These are phyloP conservation scores for Chalara sp. DNA, from an alignment of 2,329 filamentous ascomycete species.

Conservation along the genomic window DNA sequence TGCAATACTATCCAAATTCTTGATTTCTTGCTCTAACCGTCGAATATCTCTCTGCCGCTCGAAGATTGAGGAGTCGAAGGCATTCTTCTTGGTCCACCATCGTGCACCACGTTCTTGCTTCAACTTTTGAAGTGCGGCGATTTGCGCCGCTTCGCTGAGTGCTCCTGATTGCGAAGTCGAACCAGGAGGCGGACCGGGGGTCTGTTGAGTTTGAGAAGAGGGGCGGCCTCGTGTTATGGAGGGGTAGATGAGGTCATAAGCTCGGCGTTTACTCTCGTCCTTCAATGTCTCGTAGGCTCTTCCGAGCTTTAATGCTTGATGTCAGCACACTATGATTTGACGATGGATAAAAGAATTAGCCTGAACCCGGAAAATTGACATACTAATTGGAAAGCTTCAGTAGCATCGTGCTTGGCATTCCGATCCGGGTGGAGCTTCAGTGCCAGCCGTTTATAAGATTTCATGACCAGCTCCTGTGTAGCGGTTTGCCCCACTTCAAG, in stretches of 20 bases:
- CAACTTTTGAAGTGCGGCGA: conserved; percentile 22
- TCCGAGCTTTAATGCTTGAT: conserved; percentile 20
- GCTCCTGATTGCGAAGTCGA: conserved; percentile 1
- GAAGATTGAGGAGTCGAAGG: conserved; percentile 16
- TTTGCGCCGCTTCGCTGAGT: conserved; percentile 19
- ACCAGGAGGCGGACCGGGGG: neutral
- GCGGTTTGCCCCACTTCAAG: no score
- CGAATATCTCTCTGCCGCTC: conserved; percentile 16
- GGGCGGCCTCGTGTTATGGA: conserved; percentile 1
- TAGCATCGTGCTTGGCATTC: conserved; percentile 25
- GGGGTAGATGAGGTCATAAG: conserved; percentile 27
- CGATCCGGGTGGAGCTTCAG: conserved; percentile 30
- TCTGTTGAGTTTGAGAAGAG: neutral
- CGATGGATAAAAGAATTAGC: neutral
- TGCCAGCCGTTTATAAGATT: conserved; percentile 29
- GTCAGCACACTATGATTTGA: conserved; percentile 2
- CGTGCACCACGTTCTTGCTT: conserved; percentile 24
- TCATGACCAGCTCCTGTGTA: conserved; percentile 18
- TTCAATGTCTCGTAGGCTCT: conserved; percentile 31
- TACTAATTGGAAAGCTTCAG: conserved; percentile 29
- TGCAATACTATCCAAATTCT: conserved; percentile 19
- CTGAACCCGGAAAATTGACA: conserved; percentile 5
- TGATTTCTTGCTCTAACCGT: conserved; percentile 23
- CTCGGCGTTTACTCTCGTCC: conserved; percentile 24
- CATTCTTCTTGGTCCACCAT: conserved; percentile 22